Conservation (phyloP, 192 early-diverging fungal genomes). For the Rhizoclosmatium globosum region DNA sequence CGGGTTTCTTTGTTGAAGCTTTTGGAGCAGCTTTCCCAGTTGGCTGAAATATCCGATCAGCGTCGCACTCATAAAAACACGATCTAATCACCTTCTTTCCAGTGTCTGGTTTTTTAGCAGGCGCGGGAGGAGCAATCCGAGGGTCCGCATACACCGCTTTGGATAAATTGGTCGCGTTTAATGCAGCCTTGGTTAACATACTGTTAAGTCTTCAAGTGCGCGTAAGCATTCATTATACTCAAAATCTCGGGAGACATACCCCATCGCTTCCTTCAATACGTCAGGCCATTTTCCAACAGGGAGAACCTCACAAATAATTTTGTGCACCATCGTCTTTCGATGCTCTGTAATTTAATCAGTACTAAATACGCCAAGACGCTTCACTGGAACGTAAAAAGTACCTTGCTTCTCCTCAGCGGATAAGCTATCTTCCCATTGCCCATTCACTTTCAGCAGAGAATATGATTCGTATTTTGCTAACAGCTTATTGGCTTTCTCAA, state of each 20-base stretch:
- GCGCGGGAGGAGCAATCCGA: not conserved
- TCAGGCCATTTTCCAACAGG: conserved; percentile 4
- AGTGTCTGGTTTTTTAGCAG: not conserved
- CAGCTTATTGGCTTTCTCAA: conserved; percentile 8
- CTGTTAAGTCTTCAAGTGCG: not conserved
- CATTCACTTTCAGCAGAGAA: conserved; percentile 8
- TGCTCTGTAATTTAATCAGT: not conserved
- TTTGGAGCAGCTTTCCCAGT: not conserved
- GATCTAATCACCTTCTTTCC: not conserved
- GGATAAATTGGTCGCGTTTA: not conserved
- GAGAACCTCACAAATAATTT: conserved; percentile 9
- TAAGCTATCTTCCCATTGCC: conserved; percentile 10
- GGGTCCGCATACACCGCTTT: conserved; percentile 21
- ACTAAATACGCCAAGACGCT: not conserved
- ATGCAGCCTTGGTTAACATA: not conserved
- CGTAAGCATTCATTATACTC: not conserved
- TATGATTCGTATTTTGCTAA: conserved; percentile 7
- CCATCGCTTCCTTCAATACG: conserved; percentile 2
- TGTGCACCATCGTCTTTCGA: not conserved
- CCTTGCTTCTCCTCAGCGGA: not conserved
- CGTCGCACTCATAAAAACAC: not conserved
- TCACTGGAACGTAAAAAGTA: not conserved
- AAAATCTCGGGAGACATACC: not conserved
- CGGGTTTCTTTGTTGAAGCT: not conserved
- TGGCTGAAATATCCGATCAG: not conserved